Conservation (phyloP, 2,329 filamentous ascomycete genomes). For the Zasmidium citrigriseum region DNA sequence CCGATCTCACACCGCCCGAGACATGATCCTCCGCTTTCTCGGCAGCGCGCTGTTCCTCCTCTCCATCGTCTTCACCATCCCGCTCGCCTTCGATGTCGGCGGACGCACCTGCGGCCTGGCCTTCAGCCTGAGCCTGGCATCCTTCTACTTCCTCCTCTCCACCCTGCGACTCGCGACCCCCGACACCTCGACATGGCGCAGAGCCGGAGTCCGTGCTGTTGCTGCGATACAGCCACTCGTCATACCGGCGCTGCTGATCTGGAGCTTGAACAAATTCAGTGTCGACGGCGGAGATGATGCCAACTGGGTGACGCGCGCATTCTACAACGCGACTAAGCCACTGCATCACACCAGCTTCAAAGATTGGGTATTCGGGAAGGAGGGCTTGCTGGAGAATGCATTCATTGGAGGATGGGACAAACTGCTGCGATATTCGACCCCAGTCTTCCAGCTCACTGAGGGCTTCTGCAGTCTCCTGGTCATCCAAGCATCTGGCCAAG, state of each 20-base stretch:
- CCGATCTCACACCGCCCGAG: slow-evolving; percentile 12
- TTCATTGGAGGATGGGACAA: slow-evolving; percentile 89
- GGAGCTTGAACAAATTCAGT: slow-evolving; percentile 93
- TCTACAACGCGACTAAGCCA: slow-evolving; percentile 36
- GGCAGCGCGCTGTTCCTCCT: slow-evolving; percentile 69
- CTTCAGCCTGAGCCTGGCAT: slow-evolving; percentile 84
- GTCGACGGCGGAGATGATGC: slow-evolving; percentile 72
- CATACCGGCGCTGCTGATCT: slow-evolving; percentile 84
- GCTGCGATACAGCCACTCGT: slow-evolving; percentile 82
- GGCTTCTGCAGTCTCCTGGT: slow-evolving; percentile 96
- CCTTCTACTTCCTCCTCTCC: slow-evolving; percentile 90
- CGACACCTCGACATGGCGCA: slow-evolving; percentile 73
- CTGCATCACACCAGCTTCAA: slow-evolving; percentile 61
- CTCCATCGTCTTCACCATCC: slow-evolving; percentile 92
- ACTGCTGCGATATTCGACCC: slow-evolving; percentile 83
- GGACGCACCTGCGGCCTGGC: slow-evolving; percentile 91
- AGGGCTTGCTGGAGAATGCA: slow-evolving; percentile 76
- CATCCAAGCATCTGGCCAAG: slow-evolving; percentile 91
- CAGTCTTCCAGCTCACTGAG: slow-evolving; percentile 90
- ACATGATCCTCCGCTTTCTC: slow-evolving; percentile 51
- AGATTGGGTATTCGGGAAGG: slow-evolving; percentile 86
- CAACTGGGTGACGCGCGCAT: slow-evolving; percentile 74
- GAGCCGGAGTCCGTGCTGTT: slow-evolving; percentile 67
- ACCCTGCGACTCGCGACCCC: slow-evolving; percentile 77
- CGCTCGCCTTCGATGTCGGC: slow-evolving; percentile 96